phyloP scores from a whole-genome alignment of 306 rosid genomes.

The Morella rubra region DNA sequence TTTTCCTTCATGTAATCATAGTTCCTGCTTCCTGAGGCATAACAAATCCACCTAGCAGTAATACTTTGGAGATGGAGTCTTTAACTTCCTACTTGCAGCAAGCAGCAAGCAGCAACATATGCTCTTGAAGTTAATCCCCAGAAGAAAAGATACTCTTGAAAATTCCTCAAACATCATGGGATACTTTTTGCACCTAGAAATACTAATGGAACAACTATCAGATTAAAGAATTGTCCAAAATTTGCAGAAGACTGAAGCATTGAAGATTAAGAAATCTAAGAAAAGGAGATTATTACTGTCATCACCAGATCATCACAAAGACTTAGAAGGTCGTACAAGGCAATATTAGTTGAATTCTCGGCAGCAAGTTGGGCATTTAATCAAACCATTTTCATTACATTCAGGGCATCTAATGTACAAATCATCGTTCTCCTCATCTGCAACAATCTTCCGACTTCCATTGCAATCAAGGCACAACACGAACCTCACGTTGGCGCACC shows the following conservation, averaged over 20 bases:
- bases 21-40: no score
- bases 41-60: no score
- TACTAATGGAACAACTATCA: conserved; percentile 13
- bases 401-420: conserved; percentile 54
- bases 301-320: conserved; percentile 2
- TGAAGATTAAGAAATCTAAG: conserved; percentile 9
- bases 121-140: background rate
- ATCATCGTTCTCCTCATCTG: conserved; percentile 28
- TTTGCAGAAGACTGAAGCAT: background rate
- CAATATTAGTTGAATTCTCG: conserved; percentile 30
- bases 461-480: conserved; percentile 63
- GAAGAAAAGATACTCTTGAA: background rate
- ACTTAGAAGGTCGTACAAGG: background rate
- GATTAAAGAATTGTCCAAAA: conserved; percentile 8
- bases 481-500: conserved; percentile 65
- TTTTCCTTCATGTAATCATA: no score
- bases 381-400: conserved; percentile 91
- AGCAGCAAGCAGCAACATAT: background rate
- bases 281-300: background rate
- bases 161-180: background rate
- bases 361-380: conserved; percentile 73
- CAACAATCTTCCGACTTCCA: conserved; percentile 74
- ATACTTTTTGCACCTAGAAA: background rate
- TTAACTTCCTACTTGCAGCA: background rate
- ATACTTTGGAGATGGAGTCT: no score